phyloP scores from a whole-genome alignment of 1,284 basidiomycete species.

The Coniophora puteana region DNA sequence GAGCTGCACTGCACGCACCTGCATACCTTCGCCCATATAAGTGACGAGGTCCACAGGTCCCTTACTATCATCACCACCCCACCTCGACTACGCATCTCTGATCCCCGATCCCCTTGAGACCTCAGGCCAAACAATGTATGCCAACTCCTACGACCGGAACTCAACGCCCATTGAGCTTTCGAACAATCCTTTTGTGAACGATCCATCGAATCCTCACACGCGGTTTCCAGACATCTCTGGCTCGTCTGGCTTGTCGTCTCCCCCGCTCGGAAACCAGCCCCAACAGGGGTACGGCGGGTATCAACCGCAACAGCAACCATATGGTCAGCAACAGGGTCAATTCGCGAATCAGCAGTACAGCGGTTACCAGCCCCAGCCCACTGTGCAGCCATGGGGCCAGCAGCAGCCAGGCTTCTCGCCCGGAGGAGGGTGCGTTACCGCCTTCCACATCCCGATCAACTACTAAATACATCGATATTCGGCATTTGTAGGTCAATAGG shows the following conservation, averaged over 20 bases:
- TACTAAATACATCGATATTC: conserved; percentile 4
- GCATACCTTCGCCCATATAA: no score
- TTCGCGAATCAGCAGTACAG: conserved; percentile 17
- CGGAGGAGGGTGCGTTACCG: background rate
- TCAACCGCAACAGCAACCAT: conserved; percentile 30
- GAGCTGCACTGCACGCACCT: no score
- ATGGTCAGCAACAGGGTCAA: conserved; percentile 14
- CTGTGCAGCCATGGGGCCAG: conserved; percentile 16
- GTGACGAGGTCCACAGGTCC: no score
- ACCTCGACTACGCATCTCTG: no score
- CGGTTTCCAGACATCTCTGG: conserved; percentile 51
- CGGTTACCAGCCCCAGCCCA: conserved; percentile 18
- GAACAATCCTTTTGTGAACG: conserved; percentile 56
- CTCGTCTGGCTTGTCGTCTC: conserved; percentile 16
- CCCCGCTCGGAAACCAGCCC: conserved; percentile 19
- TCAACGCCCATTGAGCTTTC: conserved; percentile 26
- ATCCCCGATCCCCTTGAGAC: no score
- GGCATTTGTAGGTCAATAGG: conserved; percentile 16
- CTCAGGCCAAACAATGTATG: conserved; percentile 30
- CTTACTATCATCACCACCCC: no score
- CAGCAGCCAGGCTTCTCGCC: conserved; percentile 13
- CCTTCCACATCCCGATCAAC: background rate
- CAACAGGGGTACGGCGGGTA: conserved; percentile 31
- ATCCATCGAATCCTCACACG: conserved; percentile 39
- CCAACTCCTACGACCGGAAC: conserved; percentile 29